These are phyloP conservation scores for Nakazawaea pomicola DNA, from an alignment of 805 yeast species.

Conservation along the genomic window DNA sequence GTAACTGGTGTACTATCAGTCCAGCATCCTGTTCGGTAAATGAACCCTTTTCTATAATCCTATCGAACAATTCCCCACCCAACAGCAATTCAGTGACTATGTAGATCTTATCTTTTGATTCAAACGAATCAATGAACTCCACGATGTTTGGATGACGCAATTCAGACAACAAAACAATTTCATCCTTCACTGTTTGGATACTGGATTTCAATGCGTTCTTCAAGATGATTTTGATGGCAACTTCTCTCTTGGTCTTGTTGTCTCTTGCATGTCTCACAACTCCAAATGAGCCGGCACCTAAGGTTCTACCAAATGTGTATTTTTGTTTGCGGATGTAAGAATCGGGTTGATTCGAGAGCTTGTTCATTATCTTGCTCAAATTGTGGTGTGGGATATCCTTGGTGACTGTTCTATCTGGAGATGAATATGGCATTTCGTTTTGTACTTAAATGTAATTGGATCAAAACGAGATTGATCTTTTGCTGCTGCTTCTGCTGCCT, in stretches of 20 bases:
- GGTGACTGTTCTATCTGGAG: constrained; percentile 4
- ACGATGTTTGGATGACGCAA: constrained; percentile 84
- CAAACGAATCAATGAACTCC: constrained; percentile 90
- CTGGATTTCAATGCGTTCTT: constrained; percentile 77
- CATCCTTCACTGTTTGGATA: constrained; percentile 67
- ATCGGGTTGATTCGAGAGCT: constrained; percentile 67
- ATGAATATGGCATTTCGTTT: constrained; percentile 11
- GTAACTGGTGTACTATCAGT: constrained; percentile 62
- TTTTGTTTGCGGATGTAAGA: constrained; percentile 60
- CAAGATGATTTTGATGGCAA: constrained; percentile 84
- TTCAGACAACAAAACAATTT: constrained; percentile 61
- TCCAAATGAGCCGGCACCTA: constrained; percentile 96
- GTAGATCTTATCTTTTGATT: constrained; percentile 85
- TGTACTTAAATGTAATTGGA: no score
- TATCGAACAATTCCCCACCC: constrained; percentile 92
- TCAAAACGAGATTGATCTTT: no score
- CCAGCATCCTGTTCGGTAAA: constrained; percentile 91
- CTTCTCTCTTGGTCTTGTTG: constrained; percentile 51
- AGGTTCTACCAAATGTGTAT: constrained; percentile 74
- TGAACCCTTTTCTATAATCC: constrained; percentile 74
- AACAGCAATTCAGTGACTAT: constrained; percentile 92
- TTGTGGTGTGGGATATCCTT: constrained; percentile 1
- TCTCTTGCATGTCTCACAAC: constrained; percentile 74
- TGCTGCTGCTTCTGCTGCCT: no score
- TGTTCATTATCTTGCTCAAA: constrained; percentile 38